A percentile compares a stretch with the other conserved stretches of the same genome.
These are phyloP conservation scores for Plenodomus tracheiphilus DNA, from an alignment of 2,329 filamentous ascomycete genomes.

Conservation along the genomic window DNA sequence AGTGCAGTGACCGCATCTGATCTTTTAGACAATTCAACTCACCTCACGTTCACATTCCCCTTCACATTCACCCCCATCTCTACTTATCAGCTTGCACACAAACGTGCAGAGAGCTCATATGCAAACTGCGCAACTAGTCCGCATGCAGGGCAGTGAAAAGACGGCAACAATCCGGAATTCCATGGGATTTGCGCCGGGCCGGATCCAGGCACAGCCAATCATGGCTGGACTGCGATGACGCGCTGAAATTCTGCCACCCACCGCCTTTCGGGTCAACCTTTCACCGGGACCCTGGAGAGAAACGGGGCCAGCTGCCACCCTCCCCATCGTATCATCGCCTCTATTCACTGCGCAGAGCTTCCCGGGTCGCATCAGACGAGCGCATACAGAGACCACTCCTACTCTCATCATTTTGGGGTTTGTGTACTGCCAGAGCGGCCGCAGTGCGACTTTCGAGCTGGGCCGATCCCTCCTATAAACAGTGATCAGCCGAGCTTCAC, in stretches of 20 bases:
- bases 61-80: too few species aligned
- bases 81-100: too few species aligned
- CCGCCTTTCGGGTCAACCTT: slow-evolving; percentile 14
- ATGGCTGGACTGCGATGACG: slow-evolving; percentile 9
- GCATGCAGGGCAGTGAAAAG: background rate
- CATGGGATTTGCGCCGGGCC: background rate
- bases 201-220: slow-evolving; percentile 2
- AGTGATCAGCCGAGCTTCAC: slow-evolving; percentile 17
- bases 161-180: background rate
- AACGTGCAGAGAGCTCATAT: too few species aligned
- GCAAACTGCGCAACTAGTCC: background rate
- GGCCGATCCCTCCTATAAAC: slow-evolving; percentile 26
- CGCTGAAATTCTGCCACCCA: slow-evolving; percentile 15
- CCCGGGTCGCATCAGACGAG: slow-evolving; percentile 23
- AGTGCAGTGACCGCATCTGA: too few species aligned
- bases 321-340: slow-evolving; percentile 17
- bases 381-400: slow-evolving; percentile 15
- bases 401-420: slow-evolving; percentile 15
- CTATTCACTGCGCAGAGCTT: slow-evolving; percentile 6
- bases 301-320: slow-evolving; percentile 9
- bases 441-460: slow-evolving; percentile 24
- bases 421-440: background rate
- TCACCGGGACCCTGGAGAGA: slow-evolving; percentile 17
- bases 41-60: too few species aligned
- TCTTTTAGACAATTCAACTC: too few species aligned